phyloP scores from a whole-genome alignment of 139 green algal species.

The Trebouxia sp. region DNA sequence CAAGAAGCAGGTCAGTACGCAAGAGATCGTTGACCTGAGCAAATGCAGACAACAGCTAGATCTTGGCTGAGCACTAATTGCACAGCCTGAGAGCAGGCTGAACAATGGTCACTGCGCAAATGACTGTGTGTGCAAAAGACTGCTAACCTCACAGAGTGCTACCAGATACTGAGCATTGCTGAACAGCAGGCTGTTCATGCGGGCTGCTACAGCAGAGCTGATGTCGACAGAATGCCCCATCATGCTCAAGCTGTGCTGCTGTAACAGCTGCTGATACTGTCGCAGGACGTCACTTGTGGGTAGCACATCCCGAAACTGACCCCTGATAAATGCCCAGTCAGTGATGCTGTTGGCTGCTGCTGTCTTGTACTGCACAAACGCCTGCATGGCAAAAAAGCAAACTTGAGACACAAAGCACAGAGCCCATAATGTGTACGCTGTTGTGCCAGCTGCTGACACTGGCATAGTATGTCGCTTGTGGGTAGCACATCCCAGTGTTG shows the following conservation, averaged over 20 bases:
- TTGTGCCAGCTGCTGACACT: neutral
- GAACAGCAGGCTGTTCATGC: neutral
- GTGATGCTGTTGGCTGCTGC: neutral
- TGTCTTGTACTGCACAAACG: slow-evolving; percentile 29
- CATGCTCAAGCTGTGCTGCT: neutral
- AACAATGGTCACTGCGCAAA: neutral
- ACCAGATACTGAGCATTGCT: slow-evolving; percentile 24
- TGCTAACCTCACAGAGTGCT: neutral
- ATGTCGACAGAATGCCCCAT: slow-evolving; percentile 1
- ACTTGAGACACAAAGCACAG: neutral
- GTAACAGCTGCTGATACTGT: slow-evolving; percentile 4
- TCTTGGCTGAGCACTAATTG: neutral
- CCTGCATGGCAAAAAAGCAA: neutral
- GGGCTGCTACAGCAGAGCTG: neutral
- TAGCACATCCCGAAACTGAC: neutral
- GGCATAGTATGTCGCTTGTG: neutral
- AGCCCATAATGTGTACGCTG: no score
- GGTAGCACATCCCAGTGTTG: neutral
- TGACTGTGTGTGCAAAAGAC: no score
- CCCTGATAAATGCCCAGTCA: slow-evolving; percentile 7
- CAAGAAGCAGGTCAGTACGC: neutral
- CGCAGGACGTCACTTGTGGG: neutral
- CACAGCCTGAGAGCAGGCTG: neutral
- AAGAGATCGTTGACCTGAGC: no score
- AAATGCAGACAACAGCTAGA: no score